Evolutionary conservation across 495 filamentous ascomycete species (phyloP).

Genomic region (Neurospora discreta): DNA sequence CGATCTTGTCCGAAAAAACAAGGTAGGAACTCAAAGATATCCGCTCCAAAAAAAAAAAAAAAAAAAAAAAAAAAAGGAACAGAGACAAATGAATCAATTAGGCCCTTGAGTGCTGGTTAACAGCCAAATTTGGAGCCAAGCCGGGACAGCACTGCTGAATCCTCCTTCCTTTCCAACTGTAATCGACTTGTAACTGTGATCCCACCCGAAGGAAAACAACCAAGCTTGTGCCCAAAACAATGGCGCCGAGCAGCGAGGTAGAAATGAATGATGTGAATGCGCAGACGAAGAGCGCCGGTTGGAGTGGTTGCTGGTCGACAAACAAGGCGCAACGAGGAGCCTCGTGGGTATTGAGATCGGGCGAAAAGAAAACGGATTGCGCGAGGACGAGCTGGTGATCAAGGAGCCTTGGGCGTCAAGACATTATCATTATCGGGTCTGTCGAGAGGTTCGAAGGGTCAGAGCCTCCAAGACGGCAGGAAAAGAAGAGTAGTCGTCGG

Average conservation of each 20-base stretch:
- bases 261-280: neutral
- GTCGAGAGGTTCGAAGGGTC: conserved; percentile 3
- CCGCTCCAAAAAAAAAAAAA: neutral
- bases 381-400: neutral
- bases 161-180: conserved; percentile 7
- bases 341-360: neutral
- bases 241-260: neutral
- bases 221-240: conserved; percentile 1
- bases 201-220: neutral
- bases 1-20: neutral
- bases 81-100: neutral
- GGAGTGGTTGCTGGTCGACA: neutral
- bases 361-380: neutral
- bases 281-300: neutral
- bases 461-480: neutral
- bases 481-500: neutral
- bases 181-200: neutral
- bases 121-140: conserved; percentile 3
- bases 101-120: neutral
- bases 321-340: neutral
- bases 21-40: neutral
- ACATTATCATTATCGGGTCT: conserved; percentile 12
- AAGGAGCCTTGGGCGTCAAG: conserved; percentile 10
- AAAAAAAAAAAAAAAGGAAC: neutral
- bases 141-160: conserved; percentile 28